Conservation (phyloP, 2,329 filamentous ascomycete species). For the Zymoseptoria brevis region DNA sequence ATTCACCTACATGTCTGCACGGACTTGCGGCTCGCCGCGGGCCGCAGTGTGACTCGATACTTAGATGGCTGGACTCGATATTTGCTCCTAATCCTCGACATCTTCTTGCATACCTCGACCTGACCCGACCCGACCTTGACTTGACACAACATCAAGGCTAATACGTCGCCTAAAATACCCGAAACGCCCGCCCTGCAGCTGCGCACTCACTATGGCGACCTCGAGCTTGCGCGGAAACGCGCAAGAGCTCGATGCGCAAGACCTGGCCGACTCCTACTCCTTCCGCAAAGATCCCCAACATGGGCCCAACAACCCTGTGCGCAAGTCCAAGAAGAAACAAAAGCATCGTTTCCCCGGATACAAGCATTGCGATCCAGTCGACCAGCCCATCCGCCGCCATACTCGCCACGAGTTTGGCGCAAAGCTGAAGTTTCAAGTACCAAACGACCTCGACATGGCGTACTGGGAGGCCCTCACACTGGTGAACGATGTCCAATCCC, state of each 20-base stretch:
- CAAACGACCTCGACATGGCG: neutral
- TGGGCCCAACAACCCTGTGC: neutral
- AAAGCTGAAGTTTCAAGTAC: conserved; percentile 1
- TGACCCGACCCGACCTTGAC: too few species aligned
- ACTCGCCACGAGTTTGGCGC: neutral
- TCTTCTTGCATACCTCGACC: too few species aligned
- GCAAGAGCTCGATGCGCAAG: too few species aligned
- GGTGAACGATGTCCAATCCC: neutral
- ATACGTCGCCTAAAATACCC: too few species aligned
- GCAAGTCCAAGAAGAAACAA: neutral
- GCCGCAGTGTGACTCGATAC: neutral
- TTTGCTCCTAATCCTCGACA: neutral
- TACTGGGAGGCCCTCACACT: neutral
- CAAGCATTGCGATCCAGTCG: neutral
- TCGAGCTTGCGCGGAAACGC: too few species aligned
- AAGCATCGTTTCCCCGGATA: neutral
- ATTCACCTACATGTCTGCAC: neutral
- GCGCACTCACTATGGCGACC: too few species aligned
- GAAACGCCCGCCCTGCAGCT: too few species aligned
- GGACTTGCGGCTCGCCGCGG: neutral
- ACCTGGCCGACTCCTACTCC: too few species aligned
- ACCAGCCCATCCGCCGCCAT: neutral
- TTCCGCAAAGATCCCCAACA: too few species aligned
- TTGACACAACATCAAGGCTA: too few species aligned
- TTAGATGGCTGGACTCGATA: neutral